Percentiles rank a stretch among this genome's conserved stretches.
phyloP scores from a whole-genome alignment of 2,329 filamentous ascomycete species.

The Scytalidium lignicola region DNA sequence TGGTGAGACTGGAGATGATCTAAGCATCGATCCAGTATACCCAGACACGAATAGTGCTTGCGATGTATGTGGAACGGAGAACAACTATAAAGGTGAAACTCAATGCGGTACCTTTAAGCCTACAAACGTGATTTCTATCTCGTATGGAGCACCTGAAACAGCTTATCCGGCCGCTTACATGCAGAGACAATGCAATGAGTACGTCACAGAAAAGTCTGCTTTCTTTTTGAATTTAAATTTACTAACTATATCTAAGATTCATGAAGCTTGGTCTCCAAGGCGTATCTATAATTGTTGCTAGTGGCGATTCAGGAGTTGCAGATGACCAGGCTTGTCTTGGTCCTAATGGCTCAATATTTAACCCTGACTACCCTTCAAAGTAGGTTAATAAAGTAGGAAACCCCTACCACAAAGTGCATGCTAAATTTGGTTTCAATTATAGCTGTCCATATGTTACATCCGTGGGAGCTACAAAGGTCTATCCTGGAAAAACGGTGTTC shows the following conservation, averaged over 20 bases:
- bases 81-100: slow-evolving; percentile 35
- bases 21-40: slow-evolving; percentile 37
- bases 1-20: slow-evolving; percentile 35
- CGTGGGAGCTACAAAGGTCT: slow-evolving; percentile 47
- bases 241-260: slow-evolving; percentile 36
- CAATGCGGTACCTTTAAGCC: slow-evolving; percentile 39
- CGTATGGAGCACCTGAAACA: slow-evolving; percentile 48
- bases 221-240: no score
- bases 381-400: not conserved
- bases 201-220: no score
- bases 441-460: slow-evolving; percentile 44
- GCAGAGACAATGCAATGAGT: slow-evolving; percentile 48
- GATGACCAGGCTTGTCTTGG: slow-evolving; percentile 17
- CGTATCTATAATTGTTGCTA: slow-evolving; percentile 54
- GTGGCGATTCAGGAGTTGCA: slow-evolving; percentile 44
- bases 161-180: slow-evolving; percentile 42
- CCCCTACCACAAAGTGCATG: slow-evolving; percentile 8
- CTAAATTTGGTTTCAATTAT: slow-evolving; percentile 29
- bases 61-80: slow-evolving; percentile 30
- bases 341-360: slow-evolving; percentile 33
- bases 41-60: slow-evolving; percentile 33
- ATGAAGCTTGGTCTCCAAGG: slow-evolving; percentile 61
- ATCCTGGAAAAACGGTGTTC: slow-evolving; percentile 27
- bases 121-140: slow-evolving; percentile 49
- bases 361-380: slow-evolving; percentile 35